A percentile compares a stretch with the other conserved stretches of the same genome.
These are phyloP conservation scores for Trichomonascaceae sp. DNA, from an alignment of 1,139 yeast species.

Conservation along the genomic window DNA sequence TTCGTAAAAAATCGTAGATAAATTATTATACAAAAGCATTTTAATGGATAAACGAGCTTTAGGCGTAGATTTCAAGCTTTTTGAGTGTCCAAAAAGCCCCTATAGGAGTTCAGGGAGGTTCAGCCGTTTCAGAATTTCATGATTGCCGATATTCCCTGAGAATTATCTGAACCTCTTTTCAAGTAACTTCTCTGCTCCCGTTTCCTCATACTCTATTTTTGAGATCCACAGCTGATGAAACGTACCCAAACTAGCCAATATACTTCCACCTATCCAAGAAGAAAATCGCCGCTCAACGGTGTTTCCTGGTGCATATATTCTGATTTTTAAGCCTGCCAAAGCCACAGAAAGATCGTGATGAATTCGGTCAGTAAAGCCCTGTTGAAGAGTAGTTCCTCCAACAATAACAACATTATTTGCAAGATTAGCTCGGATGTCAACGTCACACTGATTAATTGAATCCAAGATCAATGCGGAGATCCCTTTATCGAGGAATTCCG, in stretches of 20 bases:
- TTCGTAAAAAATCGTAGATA: constrained; percentile 5
- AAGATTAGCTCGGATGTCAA: constrained; percentile 81
- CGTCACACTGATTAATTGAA: constrained; percentile 62
- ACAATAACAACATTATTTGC: constrained; percentile 91
- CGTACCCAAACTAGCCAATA: constrained; percentile 85
- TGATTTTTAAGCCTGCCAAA: constrained; percentile 87
- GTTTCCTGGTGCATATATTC: constrained; percentile 86
- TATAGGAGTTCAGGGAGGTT: too few species aligned
- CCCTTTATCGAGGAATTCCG: constrained; percentile 37
- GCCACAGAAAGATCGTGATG: constrained; percentile 63
- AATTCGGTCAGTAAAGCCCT: constrained; percentile 79
- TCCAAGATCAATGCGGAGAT: constrained; percentile 64
- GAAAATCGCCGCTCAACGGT: constrained; percentile 76
- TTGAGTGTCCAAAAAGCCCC: not conserved
- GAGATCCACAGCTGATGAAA: constrained; percentile 98
- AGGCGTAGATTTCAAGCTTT: not conserved
- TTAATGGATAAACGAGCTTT: not conserved
- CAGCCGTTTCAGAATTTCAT: too few species aligned
- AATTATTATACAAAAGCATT: not conserved
- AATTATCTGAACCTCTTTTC: constrained; percentile 27
- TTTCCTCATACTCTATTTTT: constrained; percentile 84
- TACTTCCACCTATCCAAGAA: constrained; percentile 95
- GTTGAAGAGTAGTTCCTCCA: constrained; percentile 84
- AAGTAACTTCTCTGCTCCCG: constrained; percentile 70
- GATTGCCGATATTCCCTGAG: too few species aligned